Conservation (phyloP, 2,329 filamentous ascomycete species). For the Apiospora marii region DNA sequence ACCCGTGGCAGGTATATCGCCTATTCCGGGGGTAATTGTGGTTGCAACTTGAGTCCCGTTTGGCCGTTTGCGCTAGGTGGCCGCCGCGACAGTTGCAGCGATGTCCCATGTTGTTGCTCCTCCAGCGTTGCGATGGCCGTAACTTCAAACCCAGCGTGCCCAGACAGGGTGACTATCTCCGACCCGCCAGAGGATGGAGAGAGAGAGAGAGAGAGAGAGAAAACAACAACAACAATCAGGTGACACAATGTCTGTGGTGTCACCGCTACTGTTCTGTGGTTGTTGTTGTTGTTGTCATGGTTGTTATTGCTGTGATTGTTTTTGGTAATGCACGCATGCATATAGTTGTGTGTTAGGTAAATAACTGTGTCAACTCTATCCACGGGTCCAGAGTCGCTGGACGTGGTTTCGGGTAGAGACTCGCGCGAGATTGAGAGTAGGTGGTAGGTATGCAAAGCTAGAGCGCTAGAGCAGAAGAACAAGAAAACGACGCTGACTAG, state of each 20-base stretch:
- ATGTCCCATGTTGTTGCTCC: slow-evolving; percentile 5
- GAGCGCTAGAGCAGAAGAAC: background rate
- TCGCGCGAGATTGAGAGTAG: background rate
- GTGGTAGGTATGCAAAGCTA: background rate
- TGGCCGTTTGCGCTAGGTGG: slow-evolving; percentile 6
- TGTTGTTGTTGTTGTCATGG: background rate
- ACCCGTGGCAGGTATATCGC: slow-evolving; percentile 9
- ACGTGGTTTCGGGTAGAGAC: slow-evolving; percentile 1
- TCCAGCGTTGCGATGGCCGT: background rate
- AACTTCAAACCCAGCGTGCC: background rate
- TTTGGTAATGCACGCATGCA: background rate
- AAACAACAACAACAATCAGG: background rate
- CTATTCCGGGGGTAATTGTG: background rate
- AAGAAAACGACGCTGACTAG: background rate
- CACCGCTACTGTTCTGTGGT: background rate
- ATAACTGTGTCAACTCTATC: slow-evolving; percentile 1
- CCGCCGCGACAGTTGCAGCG: background rate
- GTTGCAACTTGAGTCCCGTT: slow-evolving; percentile 2
- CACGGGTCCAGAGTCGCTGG: background rate
- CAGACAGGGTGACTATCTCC: slow-evolving; percentile 9
- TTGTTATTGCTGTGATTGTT: background rate
- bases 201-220: too few species aligned
- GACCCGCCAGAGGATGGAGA: background rate
- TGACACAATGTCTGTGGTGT: slow-evolving; percentile 11
- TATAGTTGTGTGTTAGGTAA: background rate